phyloP scores from a whole-genome alignment of 306 rosid species.

The Fragaria iinumae region DNA sequence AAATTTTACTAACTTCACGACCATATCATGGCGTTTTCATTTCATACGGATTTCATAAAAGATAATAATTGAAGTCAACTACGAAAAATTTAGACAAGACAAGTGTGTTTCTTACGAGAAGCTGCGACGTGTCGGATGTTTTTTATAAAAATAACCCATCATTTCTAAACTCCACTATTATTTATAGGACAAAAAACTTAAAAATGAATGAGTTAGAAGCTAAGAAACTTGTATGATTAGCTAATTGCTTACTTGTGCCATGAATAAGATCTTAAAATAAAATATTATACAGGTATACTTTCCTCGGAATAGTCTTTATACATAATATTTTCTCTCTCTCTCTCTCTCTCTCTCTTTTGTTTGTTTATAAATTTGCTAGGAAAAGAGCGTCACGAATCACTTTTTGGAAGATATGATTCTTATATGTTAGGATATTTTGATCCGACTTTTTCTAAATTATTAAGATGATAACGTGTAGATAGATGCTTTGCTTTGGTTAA shows the following conservation, averaged over 20 bases:
- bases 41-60: too few species aligned
- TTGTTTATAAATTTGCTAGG: neutral
- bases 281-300: neutral
- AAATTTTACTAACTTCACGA: too few species aligned
- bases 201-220: neutral
- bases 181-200: neutral
- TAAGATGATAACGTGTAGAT: constrained; percentile 15
- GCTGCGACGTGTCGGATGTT: neutral
- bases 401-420: constrained; percentile 19
- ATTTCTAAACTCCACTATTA: neutral
- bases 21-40: too few species aligned
- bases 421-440: constrained; percentile 5
- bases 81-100: neutral
- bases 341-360: too few species aligned
- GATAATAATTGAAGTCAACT: too few species aligned
- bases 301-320: constrained; percentile 5
- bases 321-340: neutral
- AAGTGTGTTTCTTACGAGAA: too few species aligned
- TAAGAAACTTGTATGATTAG: neutral
- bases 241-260: neutral
- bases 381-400: neutral
- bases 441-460: neutral
- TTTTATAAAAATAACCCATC: neutral
- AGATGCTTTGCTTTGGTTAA: constrained; percentile 23
- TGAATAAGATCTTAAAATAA: neutral